phyloP scores from a whole-genome alignment of 768 basidiomycete genomes.

The Brasilioporus rufonigricans region DNA sequence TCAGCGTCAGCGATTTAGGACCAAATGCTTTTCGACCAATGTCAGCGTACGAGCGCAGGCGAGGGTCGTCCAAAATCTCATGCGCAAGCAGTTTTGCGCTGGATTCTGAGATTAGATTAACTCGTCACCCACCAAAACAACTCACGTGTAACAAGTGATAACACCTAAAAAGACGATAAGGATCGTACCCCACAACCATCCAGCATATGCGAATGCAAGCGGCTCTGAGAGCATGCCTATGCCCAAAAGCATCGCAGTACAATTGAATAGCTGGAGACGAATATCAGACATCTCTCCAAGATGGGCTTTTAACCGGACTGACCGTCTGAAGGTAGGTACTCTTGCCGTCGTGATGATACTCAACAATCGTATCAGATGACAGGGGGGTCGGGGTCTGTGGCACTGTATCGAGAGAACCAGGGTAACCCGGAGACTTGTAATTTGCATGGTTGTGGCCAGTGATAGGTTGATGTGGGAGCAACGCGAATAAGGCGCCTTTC shows the following conservation, averaged over 20 bases:
- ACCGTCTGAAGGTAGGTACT: conserved; percentile 78
- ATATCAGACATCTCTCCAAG: conserved; percentile 1
- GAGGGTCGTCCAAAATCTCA: conserved; percentile 68
- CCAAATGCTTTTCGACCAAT: conserved; percentile 91
- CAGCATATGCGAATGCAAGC: conserved; percentile 87
- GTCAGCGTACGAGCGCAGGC: conserved; percentile 81
- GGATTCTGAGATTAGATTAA: conserved; percentile 6
- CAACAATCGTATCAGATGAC: not conserved
- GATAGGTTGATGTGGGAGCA: conserved; percentile 2
- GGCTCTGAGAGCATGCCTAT: conserved; percentile 92
- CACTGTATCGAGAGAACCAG: not conserved
- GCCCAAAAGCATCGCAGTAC: conserved; percentile 80
- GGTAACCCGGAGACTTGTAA: not conserved
- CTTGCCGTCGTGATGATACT: conserved; percentile 44
- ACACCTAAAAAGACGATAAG: conserved; percentile 76
- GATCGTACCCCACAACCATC: conserved; percentile 77
- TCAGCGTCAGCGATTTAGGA: conserved; percentile 57
- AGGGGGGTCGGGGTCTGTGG: conserved; percentile 1
- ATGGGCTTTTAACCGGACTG: conserved; percentile 18
- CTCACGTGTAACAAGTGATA: conserved; percentile 90
- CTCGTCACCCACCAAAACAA: conserved; percentile 11
- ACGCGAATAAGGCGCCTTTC: conserved; percentile 37
- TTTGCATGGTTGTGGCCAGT: not conserved
- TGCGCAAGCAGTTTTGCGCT: conserved; percentile 87
- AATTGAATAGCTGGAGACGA: conserved; percentile 70